Percentiles rank a stretch among this genome's conserved stretches.
phyloP scores from a whole-genome alignment of 441 rosid species.

The Aleurites moluccanus region DNA sequence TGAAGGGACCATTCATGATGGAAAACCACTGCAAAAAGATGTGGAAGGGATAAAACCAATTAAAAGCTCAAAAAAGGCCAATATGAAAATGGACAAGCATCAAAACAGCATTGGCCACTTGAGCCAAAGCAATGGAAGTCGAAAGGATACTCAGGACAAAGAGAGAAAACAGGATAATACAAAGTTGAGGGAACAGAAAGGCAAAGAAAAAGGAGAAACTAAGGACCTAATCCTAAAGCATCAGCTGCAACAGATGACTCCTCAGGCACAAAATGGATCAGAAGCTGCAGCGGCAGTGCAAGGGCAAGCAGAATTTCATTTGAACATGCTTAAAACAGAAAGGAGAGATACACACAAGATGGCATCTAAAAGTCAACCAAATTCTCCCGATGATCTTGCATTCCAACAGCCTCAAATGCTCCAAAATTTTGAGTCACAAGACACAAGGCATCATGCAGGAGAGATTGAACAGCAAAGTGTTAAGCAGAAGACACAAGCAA shows the following conservation, averaged over 20 bases:
- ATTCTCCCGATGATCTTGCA: conserved; percentile 26
- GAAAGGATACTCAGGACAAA: conserved; percentile 33
- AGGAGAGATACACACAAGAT: conserved; percentile 30
- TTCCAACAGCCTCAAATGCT: conserved; percentile 29
- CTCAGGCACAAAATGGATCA: conserved; percentile 27
- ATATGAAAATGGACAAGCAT: conserved; percentile 32
- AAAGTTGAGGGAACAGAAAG: conserved; percentile 37
- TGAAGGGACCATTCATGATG: conserved; percentile 33
- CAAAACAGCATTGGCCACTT: conserved; percentile 20
- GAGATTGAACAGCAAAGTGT: conserved; percentile 33
- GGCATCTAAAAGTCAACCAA: conserved; percentile 32
- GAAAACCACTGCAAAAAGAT: conserved; percentile 35
- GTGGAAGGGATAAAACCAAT: conserved; percentile 31
- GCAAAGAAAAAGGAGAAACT: conserved; percentile 29
- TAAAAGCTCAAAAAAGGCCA: conserved; percentile 26
- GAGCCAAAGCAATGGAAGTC: conserved; percentile 33
- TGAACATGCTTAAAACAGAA: conserved; percentile 34
- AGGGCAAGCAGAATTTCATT: conserved; percentile 28
- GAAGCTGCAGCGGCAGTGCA: conserved; percentile 27
- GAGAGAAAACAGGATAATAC: conserved; percentile 36
- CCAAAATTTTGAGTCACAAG: conserved; percentile 31
- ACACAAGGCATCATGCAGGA: conserved; percentile 29
- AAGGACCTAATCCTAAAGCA: conserved; percentile 33
- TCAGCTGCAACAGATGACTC: conserved; percentile 36
- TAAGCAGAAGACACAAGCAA: conserved; percentile 43